Evolutionary conservation across 352 stramenopile species (phyloP), one percentile per base, ranked within the genome.

Genomic region (Globisporangium emineosum): DNA sequence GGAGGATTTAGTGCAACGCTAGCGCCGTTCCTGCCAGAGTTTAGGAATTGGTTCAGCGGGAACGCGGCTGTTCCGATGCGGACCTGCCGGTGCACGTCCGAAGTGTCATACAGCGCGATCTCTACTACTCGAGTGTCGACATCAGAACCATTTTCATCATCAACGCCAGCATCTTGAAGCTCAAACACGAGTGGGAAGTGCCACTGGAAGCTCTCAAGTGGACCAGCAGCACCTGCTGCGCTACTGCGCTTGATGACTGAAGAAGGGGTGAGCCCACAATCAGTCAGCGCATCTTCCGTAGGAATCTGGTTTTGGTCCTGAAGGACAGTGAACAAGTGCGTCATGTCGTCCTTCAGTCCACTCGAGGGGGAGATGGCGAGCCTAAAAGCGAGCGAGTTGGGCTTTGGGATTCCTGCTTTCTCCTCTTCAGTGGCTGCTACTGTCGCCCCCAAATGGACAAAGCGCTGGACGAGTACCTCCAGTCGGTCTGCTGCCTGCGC

Each of bases 121-220:
- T 71, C 33, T 12, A 81, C 17, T 33, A 21, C 52, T 30, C 17
- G 15, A 5, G 57, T 37, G 10, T 37, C n/a, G 19, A 13, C 30
- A 17, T 8, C 15, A 25, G 19, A 29, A 32, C 2, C 29, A 32
- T 32, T 9, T 32, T 4, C 5, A 5, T 7, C 42, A 49, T 4
- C 5, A 5, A 5, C 42, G 23, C 47, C 47, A 19, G 52, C 19
- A 17, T 27, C 27, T 43, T 15, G n/a, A 7, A 65, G 32, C 61
- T 69, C 62, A 33, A 71, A 62, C 25, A 55, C 30, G 37, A 65
- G 53, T 19, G 76, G 76, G 47, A 76, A 85, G 42, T 67, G 60
- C 76, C 76, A 85, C 17, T 70, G 60, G 27, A 74, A 75, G 29
- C 23, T 50, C 32, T 35, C 21, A 19, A 0, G 1, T 23, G 25